These are phyloP conservation scores for Ophiocordyceps camponoti-rufipedis DNA, from an alignment of 2,329 filamentous ascomycete genomes.

Conservation along the genomic window DNA sequence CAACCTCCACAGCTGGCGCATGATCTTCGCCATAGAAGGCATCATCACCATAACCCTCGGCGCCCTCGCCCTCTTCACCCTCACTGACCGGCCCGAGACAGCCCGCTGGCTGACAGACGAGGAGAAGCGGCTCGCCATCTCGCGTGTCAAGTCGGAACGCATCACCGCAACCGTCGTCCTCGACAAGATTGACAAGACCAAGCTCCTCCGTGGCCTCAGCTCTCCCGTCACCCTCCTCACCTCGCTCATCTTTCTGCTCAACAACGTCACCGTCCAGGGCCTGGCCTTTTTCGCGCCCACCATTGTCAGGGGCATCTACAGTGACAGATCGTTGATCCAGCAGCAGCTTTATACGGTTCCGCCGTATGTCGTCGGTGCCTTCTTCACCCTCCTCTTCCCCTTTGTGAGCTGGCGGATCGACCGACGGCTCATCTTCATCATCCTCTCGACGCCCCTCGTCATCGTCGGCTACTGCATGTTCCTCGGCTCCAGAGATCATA, in stretches of 20 bases:
- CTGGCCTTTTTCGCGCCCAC: slow-evolving; percentile 53
- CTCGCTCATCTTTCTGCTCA: slow-evolving; percentile 39
- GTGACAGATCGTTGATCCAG: slow-evolving; percentile 30
- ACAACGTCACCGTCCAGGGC: slow-evolving; percentile 55
- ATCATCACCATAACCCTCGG: slow-evolving; percentile 35
- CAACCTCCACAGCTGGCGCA: slow-evolving; percentile 38
- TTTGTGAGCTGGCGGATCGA: slow-evolving; percentile 43
- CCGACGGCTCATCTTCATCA: slow-evolving; percentile 40
- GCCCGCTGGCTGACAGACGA: slow-evolving; percentile 46
- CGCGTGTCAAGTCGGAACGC: slow-evolving; percentile 50
- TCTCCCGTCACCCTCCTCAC: slow-evolving; percentile 41
- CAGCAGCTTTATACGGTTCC: slow-evolving; percentile 56
- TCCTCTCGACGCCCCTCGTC: slow-evolving; percentile 39
- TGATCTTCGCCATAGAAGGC: slow-evolving; percentile 55
- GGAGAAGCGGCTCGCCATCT: slow-evolving; percentile 48
- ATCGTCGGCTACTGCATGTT: slow-evolving; percentile 59
- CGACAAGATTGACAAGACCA: slow-evolving; percentile 40
- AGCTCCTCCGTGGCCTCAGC: slow-evolving; percentile 42
- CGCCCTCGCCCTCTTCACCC: slow-evolving; percentile 41
- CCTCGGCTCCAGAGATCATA: slow-evolving; percentile 30
- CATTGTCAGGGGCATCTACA: slow-evolving; percentile 51
- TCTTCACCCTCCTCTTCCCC: slow-evolving; percentile 46
- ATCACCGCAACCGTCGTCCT: slow-evolving; percentile 43
- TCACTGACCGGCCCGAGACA: slow-evolving; percentile 52
- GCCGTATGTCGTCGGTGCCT: slow-evolving; percentile 49